A percentile compares a stretch with the other conserved stretches of the same genome.
Evolutionary conservation across 2,329 filamentous ascomycete genomes (phyloP).

Genomic region (Fusarium sp.): DNA sequence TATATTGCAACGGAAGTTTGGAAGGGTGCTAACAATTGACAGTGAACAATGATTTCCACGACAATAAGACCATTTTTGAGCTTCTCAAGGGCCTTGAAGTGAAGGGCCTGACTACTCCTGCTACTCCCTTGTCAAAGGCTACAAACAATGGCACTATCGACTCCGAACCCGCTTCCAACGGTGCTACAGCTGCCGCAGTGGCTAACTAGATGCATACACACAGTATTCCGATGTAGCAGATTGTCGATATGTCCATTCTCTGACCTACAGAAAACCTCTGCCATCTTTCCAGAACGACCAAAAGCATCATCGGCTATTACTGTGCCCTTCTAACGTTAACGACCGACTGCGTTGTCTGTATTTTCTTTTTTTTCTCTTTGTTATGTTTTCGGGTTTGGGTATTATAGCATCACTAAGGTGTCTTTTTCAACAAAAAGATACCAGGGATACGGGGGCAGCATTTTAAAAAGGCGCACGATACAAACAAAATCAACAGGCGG

Average conservation of each 20-base stretch:
- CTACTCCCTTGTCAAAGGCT: conserved; percentile 46
- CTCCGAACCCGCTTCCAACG: conserved; percentile 28
- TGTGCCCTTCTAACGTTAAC: conserved; percentile 35
- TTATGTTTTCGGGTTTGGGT: conserved; percentile 37
- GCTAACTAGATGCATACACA: conserved; percentile 33
- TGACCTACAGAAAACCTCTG: conserved; percentile 18
- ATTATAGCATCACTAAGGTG: conserved; percentile 50
- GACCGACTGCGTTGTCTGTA: conserved; percentile 17
- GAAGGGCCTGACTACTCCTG: conserved; percentile 68
- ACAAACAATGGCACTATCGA: conserved; percentile 31
- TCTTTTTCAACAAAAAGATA: conserved; percentile 61
- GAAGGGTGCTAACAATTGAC: conserved; percentile 17
- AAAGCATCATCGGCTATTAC: conserved; percentile 34
- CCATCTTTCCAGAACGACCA: conserved; percentile 27
- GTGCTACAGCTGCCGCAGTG: conserved; percentile 14
- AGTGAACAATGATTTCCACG: conserved; percentile 99
- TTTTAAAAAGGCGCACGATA: conserved; percentile 47
- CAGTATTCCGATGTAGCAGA: conserved; percentile 2
- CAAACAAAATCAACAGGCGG: conserved; percentile 45
- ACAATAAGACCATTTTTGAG: conserved; percentile 83
- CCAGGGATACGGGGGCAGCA: conserved; percentile 51
- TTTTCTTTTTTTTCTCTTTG: conserved; percentile 7
- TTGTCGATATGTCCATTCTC: conserved; percentile 9
- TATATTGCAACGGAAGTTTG: conserved; percentile 8
- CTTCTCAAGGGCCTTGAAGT: conserved; percentile 84